A percentile compares a stretch with the other conserved stretches of the same genome.
phyloP scores from a whole-genome alignment of 78 protist genomes.

The Pigoraptor vietnamica region DNA sequence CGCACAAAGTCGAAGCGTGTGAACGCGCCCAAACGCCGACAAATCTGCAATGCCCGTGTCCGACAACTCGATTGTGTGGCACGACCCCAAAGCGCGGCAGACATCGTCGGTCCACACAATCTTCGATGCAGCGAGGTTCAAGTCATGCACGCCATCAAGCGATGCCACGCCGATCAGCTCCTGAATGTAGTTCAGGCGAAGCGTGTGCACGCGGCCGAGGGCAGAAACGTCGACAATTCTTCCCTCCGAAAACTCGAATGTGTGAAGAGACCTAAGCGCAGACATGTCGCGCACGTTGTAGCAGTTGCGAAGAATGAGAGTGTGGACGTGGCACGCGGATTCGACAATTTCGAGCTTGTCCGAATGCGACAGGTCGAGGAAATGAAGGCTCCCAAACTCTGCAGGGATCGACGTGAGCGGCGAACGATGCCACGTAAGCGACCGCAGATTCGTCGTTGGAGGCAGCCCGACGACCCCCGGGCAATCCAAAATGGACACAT shows the following conservation, averaged over 20 bases:
- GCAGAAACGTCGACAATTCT: neutral
- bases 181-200: neutral
- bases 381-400: too few species aligned
- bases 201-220: neutral
- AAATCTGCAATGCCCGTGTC: too few species aligned
- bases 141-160: neutral
- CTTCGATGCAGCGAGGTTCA: neutral
- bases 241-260: neutral
- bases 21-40: too few species aligned
- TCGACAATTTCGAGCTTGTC: neutral
- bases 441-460: neutral
- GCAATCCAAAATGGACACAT: neutral
- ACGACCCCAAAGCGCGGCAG: too few species aligned
- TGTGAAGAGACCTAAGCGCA: neutral
- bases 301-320: neutral
- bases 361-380: too few species aligned
- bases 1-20: too few species aligned
- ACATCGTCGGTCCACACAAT: too few species aligned
- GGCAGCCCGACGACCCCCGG: neutral
- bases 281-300: neutral
- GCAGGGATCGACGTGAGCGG: too few species aligned
- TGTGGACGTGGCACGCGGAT: neutral
- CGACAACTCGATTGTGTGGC: too few species aligned
- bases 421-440: neutral
- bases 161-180: neutral